Conservation (phyloP, 148 eudicot species). For the Silene uniflora region DNA sequence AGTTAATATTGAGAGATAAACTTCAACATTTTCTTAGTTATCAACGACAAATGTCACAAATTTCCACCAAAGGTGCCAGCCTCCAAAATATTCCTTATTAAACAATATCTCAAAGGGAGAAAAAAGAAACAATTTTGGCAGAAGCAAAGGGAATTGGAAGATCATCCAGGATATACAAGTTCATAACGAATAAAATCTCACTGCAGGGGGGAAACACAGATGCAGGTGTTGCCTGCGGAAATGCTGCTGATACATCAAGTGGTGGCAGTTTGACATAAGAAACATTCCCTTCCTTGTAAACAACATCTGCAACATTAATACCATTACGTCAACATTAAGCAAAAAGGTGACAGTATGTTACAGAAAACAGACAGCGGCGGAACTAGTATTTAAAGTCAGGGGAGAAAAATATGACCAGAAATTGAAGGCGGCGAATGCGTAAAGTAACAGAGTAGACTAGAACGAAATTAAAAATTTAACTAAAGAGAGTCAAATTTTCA, state of each 20-base stretch:
- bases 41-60: not conserved
- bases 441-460: no score
- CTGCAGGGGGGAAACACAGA: conserved; percentile 78
- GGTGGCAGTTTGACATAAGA: conserved; percentile 65
- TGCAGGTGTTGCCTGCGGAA: conserved; percentile 94
- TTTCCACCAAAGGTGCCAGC: not conserved
- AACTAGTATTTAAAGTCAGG: not conserved
- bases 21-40: not conserved
- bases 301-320: conserved; percentile 34
- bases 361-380: not conserved
- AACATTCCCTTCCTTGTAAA: conserved; percentile 37
- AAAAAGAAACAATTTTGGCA: not conserved
- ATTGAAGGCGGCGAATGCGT: not conserved
- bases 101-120: not conserved
- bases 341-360: not conserved
- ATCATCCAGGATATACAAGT: not conserved
- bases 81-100: not conserved
- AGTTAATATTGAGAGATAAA: not conserved
- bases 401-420: not conserved
- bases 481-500: no score
- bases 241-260: conserved; percentile 66
- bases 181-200: conserved; percentile 27
- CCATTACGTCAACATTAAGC: conserved; percentile 8
- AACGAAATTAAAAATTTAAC: no score
- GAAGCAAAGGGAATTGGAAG: not conserved